A percentile compares a stretch with the other conserved stretches of the same genome.
phyloP scores from a whole-genome alignment of 345 rosid species.

The Erysimum cheiranthoides region DNA sequence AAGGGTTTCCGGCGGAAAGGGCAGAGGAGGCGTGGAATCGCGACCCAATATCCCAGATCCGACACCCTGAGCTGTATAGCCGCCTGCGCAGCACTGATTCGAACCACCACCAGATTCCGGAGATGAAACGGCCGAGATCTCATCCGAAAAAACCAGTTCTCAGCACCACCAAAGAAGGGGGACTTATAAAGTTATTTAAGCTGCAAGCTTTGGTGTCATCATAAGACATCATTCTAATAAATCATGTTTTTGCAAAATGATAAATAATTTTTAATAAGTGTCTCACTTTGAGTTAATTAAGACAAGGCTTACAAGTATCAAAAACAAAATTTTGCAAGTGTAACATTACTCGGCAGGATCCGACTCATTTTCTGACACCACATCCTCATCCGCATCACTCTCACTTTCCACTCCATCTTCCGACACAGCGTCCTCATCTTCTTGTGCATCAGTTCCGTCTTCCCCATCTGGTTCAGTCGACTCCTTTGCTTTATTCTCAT shows the following conservation, averaged over 20 bases:
- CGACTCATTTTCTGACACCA: conserved; percentile 22
- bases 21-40: no score
- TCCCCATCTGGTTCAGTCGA: conserved; percentile 24
- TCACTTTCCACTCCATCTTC: conserved; percentile 39
- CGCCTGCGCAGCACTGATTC: no score
- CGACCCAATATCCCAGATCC: no score
- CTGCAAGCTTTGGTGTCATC: neutral
- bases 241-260: neutral
- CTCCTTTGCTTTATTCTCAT: conserved; percentile 31
- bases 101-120: no score
- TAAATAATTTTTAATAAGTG: neutral
- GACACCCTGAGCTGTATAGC: no score
- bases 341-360: conserved; percentile 19
- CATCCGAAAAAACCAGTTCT: no score
- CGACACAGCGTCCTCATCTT: conserved; percentile 17
- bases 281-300: neutral
- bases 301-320: neutral
- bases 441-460: conserved; percentile 18
- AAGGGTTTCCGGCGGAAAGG: no score
- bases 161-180: no score
- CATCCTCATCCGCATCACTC: conserved; percentile 25
- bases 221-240: conserved; percentile 8
- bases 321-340: conserved; percentile 26
- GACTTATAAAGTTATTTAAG: neutral
- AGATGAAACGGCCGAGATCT: no score